Base-by-base conservation (phyloP, 78 protist genomes). In the Bigelowiella natans region DNA sequence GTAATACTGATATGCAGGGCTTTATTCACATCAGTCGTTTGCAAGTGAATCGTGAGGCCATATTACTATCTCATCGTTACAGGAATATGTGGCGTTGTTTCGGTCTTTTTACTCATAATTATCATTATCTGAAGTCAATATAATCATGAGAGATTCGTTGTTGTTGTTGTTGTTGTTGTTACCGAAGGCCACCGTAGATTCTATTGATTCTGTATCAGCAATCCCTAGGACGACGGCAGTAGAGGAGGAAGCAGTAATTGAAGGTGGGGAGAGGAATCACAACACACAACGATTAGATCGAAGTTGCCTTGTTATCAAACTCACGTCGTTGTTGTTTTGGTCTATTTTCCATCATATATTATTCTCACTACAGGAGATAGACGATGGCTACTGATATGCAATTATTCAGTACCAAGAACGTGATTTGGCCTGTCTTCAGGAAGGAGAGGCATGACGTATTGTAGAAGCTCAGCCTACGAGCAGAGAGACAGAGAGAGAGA, bases 341-440 rank as follows among this genome's bases (percentile, higher is more conserved):
- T 18, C 82, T 63, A 11, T 18, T 18, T 63, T 18, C 82, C 82
- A 28, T 18, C 82, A 11, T 63, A 11, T 63, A 11, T 63, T 18
- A 11, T 18, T 63, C 82, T 18, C 82, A 28, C n/a, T n/a, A n/a
- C n/a, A n/a, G n/a, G n/a, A n/a, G n/a, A n/a, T n/a, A n/a, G n/a
- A n/a, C n/a, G n/a, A n/a, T n/a, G n/a, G n/a, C n/a, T n/a, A n/a
- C n/a, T n/a, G n/a, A n/a, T n/a, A n/a, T n/a, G n/a, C n/a, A n/a
- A n/a, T n/a, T n/a, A n/a, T n/a, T n/a, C n/a, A n/a, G n/a, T 51
- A 51, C 86, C 86, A 28, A 88, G 91, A 63, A 88, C 29, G 31
- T 88, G 91, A 30, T 40, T 63, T 28, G 90, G 90, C 36, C 36
- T 31, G 39, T 51, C 31, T 11, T 0, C 38, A 3, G 90, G 90